Percentiles rank a stretch among this genome's conserved stretches.
Evolutionary conservation across 495 filamentous ascomycete species (phyloP).

Genomic region (Pyrenula aspistea): DNA sequence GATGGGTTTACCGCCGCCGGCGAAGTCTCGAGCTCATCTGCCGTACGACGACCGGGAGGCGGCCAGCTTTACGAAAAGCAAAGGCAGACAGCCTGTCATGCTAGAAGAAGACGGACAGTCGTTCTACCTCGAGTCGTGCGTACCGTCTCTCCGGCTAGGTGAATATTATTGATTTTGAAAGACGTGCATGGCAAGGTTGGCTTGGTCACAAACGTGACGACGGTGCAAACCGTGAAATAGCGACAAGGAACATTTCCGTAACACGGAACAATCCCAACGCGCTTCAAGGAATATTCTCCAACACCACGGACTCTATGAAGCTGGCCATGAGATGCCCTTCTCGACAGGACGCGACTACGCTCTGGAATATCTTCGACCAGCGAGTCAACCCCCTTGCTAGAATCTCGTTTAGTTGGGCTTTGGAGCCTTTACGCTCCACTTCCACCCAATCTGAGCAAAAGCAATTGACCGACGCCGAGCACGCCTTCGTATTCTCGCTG

Average conservation of each 20-base stretch:
- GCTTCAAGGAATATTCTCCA: not conserved
- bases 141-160: not conserved
- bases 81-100: not conserved
- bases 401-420: slow-evolving; percentile 10
- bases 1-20: not conserved
- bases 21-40: not conserved
- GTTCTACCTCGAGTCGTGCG: not conserved
- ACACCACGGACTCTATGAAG: not conserved
- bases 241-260: not conserved
- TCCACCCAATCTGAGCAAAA: slow-evolving; percentile 3
- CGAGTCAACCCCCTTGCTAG: slow-evolving; percentile 14
- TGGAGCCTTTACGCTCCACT: slow-evolving; percentile 5
- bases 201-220: not conserved
- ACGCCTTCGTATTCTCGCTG: slow-evolving; percentile 11
- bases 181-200: not conserved
- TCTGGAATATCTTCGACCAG: slow-evolving; percentile 12
- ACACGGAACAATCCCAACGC: not conserved
- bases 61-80: not conserved
- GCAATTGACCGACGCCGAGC: slow-evolving; percentile 3
- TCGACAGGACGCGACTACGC: not conserved
- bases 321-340: not conserved
- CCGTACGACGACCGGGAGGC: not conserved
- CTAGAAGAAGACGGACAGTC: not conserved
- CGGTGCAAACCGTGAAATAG: not conserved
- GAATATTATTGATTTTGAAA: not conserved